A percentile compares a stretch with the other conserved stretches of the same genome.
phyloP scores from a whole-genome alignment of 2,329 filamentous ascomycete genomes.

The Dactylonectria estremocensis region DNA sequence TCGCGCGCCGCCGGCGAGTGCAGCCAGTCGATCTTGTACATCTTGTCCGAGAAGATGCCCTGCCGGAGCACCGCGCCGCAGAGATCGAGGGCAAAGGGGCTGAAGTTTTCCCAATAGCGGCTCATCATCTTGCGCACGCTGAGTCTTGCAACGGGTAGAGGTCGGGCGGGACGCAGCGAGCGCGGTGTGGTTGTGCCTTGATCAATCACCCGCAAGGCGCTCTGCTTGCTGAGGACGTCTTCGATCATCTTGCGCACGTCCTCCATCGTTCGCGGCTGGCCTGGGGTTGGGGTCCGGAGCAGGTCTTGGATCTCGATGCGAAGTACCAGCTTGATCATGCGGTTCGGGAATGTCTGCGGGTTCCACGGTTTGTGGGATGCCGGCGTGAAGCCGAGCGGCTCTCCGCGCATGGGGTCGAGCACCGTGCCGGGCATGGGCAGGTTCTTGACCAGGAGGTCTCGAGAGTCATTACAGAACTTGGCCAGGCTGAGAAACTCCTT shows the following conservation, averaged over 20 bases:
- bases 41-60: constrained; percentile 78
- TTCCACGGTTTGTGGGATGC: not conserved
- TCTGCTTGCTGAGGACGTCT: constrained; percentile 55
- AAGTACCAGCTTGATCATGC: constrained; percentile 65
- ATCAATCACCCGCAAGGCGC: constrained; percentile 34
- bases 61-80: constrained; percentile 77
- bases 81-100: constrained; percentile 76
- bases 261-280: constrained; percentile 61
- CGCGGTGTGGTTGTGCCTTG: constrained; percentile 24
- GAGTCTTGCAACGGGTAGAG: constrained; percentile 53
- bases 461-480: constrained; percentile 71
- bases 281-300: constrained; percentile 45
- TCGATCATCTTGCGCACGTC: constrained; percentile 68
- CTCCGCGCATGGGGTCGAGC: constrained; percentile 67
- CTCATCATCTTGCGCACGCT: constrained; percentile 78
- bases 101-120: constrained; percentile 79
- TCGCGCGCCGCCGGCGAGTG: constrained; percentile 76
- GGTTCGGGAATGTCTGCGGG: constrained; percentile 70
- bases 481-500: constrained; percentile 70
- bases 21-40: constrained; percentile 84
- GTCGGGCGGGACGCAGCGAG: not conserved
- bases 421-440: constrained; percentile 79
- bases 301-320: constrained; percentile 59
- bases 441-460: constrained; percentile 58
- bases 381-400: constrained; percentile 54